Conservation (phyloP, 805 yeast genomes). For the Candida tallmaniae region DNA sequence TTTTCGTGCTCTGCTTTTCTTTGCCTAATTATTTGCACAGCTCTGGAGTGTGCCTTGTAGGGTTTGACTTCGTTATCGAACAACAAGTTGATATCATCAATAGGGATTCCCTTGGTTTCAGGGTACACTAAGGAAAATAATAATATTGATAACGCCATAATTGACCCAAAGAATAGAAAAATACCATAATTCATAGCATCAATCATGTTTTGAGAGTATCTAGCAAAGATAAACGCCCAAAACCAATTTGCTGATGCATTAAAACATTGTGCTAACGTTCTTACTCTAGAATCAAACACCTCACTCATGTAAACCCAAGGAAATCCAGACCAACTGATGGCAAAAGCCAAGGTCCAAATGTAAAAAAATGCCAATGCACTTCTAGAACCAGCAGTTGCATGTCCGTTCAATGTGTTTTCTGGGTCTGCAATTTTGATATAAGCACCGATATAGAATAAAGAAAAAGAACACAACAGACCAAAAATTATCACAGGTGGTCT, state of each 20-base stretch:
- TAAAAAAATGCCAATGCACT: constrained; percentile 44
- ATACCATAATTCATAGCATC: constrained; percentile 40
- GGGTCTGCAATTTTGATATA: constrained; percentile 40
- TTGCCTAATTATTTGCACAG: constrained; percentile 14
- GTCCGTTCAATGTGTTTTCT: constrained; percentile 9
- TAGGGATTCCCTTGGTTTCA: constrained; percentile 35
- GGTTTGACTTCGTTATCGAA: constrained; percentile 26
- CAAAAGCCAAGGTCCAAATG: constrained; percentile 44
- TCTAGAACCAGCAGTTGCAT: constrained; percentile 31
- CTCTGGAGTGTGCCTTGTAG: constrained; percentile 27
- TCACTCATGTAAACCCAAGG: constrained; percentile 47
- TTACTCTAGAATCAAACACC: constrained; percentile 39
- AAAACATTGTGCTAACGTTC: constrained; percentile 40
- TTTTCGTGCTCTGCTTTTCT: constrained; percentile 2
- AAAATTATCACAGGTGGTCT: constrained; percentile 36
- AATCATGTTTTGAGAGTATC: constrained; percentile 43
- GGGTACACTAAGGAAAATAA: constrained; percentile 29
- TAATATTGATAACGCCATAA: constrained; percentile 5
- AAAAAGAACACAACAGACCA: constrained; percentile 36
- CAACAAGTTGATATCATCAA: constrained; percentile 28
- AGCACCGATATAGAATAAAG: constrained; percentile 47
- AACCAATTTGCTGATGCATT: constrained; percentile 47
- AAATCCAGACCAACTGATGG: constrained; percentile 43
- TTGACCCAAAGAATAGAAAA: constrained; percentile 37
- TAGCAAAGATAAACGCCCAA: constrained; percentile 47